Evolutionary conservation across 2,329 filamentous ascomycete species (phyloP).

Genomic region (Penicillium sp.): DNA sequence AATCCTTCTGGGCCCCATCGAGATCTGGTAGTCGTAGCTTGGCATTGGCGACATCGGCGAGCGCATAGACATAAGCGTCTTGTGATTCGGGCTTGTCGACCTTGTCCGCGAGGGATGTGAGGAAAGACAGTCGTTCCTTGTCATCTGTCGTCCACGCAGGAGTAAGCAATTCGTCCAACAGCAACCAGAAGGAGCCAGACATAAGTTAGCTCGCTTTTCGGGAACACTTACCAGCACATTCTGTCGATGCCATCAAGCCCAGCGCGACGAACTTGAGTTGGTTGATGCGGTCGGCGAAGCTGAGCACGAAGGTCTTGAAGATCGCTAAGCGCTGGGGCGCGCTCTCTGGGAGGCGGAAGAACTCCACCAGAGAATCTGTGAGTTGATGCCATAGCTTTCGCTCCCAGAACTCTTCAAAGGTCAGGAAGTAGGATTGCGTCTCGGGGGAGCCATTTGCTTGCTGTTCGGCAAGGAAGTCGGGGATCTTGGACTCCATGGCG

Average conservation of each 20-base stretch:
- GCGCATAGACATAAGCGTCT: constrained; percentile 93
- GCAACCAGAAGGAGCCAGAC: background rate
- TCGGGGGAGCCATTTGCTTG: constrained; percentile 84
- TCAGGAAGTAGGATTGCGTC: constrained; percentile 81
- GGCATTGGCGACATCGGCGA: constrained; percentile 82
- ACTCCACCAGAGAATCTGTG: constrained; percentile 81
- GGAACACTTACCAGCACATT: constrained; percentile 55
- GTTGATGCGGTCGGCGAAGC: constrained; percentile 98
- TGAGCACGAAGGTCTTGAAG: constrained; percentile 92
- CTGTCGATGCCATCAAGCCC: constrained; percentile 79
- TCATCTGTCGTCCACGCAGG: constrained; percentile 60
- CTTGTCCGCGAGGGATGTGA: constrained; percentile 77
- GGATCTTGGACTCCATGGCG: constrained; percentile 80
- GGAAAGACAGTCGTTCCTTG: constrained; percentile 79
- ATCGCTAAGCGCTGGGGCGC: constrained; percentile 80
- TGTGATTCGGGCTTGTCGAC: constrained; percentile 91
- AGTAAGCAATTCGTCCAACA: background rate
- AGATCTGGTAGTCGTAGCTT: constrained; percentile 78
- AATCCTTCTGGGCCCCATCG: constrained; percentile 79
- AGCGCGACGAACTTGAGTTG: constrained; percentile 94
- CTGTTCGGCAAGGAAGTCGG: constrained; percentile 88
- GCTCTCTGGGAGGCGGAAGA: constrained; percentile 81
- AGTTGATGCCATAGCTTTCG: constrained; percentile 99
- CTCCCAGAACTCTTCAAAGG: constrained; percentile 97
- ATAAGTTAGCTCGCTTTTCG: background rate